Conservation (phyloP, 139 green algal species). For the Chlamydomonas sp. region DNA sequence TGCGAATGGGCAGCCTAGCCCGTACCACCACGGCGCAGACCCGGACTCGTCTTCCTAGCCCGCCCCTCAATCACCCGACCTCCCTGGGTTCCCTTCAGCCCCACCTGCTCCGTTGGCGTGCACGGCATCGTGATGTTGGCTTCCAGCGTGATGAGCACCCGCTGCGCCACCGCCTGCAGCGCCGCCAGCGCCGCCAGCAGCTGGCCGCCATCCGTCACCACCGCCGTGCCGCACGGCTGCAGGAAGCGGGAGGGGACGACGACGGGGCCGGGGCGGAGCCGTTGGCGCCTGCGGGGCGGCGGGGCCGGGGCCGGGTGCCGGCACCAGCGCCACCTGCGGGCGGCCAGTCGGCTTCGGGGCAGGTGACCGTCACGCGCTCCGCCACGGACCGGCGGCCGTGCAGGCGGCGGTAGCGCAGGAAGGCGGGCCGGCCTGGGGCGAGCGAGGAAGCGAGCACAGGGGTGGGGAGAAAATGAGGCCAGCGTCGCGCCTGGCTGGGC, state of each 20-base stretch:
- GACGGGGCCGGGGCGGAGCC: no score
- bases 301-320: neutral
- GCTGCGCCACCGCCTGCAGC: neutral
- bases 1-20: no score
- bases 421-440: neutral
- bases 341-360: neutral
- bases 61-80: no score
- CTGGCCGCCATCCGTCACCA: neutral
- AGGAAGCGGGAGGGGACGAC: neutral
- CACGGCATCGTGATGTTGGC: conserved; percentile 7
- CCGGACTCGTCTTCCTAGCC: no score
- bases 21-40: no score
- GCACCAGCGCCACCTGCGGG: neutral
- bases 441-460: neutral
- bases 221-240: conserved; percentile 9
- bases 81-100: no score
- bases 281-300: no score
- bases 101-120: neutral
- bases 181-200: neutral
- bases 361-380: conserved; percentile 14
- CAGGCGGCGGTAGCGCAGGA: neutral
- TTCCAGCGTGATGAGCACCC: conserved; percentile 4
- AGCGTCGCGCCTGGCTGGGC: neutral
- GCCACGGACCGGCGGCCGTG: neutral
- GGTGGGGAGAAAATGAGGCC: neutral